Conservation (phyloP, 768 basidiomycete species). For the Naganishia antarctica region DNA sequence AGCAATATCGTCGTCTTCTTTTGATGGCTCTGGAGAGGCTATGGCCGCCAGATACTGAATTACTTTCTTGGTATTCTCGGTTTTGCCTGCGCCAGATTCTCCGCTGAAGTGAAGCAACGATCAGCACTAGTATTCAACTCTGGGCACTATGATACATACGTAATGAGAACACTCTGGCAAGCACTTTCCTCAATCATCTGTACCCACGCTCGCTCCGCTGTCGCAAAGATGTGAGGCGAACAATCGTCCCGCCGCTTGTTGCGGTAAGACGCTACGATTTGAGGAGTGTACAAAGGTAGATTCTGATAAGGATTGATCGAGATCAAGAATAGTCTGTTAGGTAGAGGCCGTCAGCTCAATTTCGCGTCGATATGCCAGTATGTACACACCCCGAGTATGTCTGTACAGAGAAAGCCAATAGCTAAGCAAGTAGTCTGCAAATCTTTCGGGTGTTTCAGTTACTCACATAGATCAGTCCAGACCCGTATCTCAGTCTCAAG, state of each 20-base stretch:
- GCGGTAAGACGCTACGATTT: conserved; percentile 59
- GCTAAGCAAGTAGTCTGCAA: no score
- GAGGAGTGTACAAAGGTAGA: conserved; percentile 71
- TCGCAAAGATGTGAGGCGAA: conserved; percentile 92
- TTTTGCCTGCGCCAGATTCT: conserved; percentile 98
- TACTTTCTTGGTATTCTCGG: conserved; percentile 95
- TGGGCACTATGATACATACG: no score
- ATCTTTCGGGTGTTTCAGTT: neutral
- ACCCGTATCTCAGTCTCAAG: conserved; percentile 81
- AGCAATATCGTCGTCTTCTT: neutral
- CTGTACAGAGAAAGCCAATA: conserved; percentile 28
- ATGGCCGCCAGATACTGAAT: conserved; percentile 98
- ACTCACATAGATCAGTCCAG: conserved; percentile 62
- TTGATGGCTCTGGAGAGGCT: conserved; percentile 60
- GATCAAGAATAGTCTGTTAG: conserved; percentile 93
- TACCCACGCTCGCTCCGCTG: conserved; percentile 95
- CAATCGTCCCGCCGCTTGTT: conserved; percentile 71
- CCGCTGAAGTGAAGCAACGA: no score
- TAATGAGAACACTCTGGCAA: conserved; percentile 96
- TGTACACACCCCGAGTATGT: conserved; percentile 36
- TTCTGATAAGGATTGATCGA: conserved; percentile 96
- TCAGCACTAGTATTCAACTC: no score
- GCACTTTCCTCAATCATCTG: conserved; percentile 97
- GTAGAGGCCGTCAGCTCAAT: conserved; percentile 56
- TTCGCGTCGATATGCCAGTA: no score